A percentile compares a stretch with the other conserved stretches of the same genome.
Evolutionary conservation across 139 green algal species (phyloP).

Genomic region (Chlamydomonas applanata): DNA sequence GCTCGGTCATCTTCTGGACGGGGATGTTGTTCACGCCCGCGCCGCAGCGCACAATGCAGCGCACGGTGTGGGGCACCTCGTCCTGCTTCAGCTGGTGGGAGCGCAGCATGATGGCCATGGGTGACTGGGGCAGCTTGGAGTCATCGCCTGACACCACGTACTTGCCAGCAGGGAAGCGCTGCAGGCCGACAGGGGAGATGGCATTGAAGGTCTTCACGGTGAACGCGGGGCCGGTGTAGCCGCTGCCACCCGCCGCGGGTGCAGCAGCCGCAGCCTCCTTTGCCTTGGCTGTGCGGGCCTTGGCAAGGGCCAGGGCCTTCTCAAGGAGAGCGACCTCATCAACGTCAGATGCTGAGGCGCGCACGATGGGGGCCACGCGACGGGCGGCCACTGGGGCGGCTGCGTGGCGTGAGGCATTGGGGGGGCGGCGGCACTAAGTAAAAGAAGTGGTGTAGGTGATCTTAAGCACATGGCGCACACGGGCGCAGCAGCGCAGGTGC

Average conservation of each 20-base stretch:
- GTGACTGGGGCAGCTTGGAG: conserved; percentile 24
- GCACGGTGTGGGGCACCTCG: conserved; percentile 24
- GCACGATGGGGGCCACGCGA: background rate
- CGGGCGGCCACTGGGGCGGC: background rate
- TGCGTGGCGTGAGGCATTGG: too few species aligned
- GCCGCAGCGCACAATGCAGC: conserved; percentile 56
- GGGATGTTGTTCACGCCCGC: conserved; percentile 60
- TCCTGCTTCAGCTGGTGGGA: conserved; percentile 54
- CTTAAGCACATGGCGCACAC: too few species aligned
- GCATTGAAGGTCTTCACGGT: conserved; percentile 52
- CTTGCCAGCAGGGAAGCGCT: conserved; percentile 43
- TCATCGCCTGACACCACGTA: conserved; percentile 46
- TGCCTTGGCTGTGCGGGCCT: conserved; percentile 22
- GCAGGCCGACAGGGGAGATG: conserved; percentile 48
- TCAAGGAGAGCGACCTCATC: conserved; percentile 35
- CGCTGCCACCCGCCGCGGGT: background rate
- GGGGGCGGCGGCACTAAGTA: too few species aligned
- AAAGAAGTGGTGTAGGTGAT: too few species aligned
- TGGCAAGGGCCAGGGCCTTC: conserved; percentile 27
- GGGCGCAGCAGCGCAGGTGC: too few species aligned
- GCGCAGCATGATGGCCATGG: conserved; percentile 63
- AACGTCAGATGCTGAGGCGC: conserved; percentile 4
- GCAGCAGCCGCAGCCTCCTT: background rate
- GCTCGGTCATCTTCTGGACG: conserved; percentile 53
- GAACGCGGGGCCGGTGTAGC: conserved; percentile 19